A percentile compares a stretch with the other conserved stretches of the same genome.
These are phyloP conservation scores for Mycena belliarum DNA, from an alignment of 768 basidiomycete species.

Conservation along the genomic window DNA sequence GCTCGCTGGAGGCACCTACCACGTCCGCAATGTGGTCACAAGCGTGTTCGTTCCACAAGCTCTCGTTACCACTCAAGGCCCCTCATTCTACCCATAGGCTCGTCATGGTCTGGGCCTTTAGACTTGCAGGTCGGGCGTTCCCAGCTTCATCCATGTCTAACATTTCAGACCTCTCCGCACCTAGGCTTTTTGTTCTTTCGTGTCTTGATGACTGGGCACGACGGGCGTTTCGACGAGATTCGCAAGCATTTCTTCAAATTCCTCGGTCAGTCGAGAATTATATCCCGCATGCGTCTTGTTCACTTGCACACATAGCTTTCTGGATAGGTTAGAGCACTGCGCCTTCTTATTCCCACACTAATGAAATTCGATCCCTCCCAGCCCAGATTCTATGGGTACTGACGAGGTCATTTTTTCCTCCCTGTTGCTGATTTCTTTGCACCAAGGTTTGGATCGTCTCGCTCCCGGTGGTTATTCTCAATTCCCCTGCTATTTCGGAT, in stretches of 20 bases:
- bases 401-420: not conserved
- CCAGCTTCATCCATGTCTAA: not conserved
- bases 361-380: conserved; percentile 15
- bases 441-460: conserved; percentile 60
- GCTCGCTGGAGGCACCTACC: conserved; percentile 60
- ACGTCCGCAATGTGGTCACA: conserved; percentile 55
- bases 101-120: conserved; percentile 68
- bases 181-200: conserved; percentile 66
- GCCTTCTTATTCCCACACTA: not conserved
- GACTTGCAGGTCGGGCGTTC: conserved; percentile 48
- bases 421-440: not conserved
- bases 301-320: conserved; percentile 38
- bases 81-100: conserved; percentile 34
- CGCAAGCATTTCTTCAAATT: conserved; percentile 67
- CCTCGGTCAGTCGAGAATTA: conserved; percentile 37
- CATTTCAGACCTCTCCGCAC: not conserved
- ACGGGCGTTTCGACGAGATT: conserved; percentile 68
- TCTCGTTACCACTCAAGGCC: not conserved
- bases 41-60: conserved; percentile 38
- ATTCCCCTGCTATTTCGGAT: conserved; percentile 66
- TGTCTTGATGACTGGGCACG: conserved; percentile 68
- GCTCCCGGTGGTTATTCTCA: conserved; percentile 63
- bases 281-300: not conserved
- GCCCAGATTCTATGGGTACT: conserved; percentile 63
- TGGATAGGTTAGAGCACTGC: conserved; percentile 52